Evolutionary conservation across 2,329 filamentous ascomycete genomes (phyloP).

Genomic region (Colletotrichum tofieldiae): DNA sequence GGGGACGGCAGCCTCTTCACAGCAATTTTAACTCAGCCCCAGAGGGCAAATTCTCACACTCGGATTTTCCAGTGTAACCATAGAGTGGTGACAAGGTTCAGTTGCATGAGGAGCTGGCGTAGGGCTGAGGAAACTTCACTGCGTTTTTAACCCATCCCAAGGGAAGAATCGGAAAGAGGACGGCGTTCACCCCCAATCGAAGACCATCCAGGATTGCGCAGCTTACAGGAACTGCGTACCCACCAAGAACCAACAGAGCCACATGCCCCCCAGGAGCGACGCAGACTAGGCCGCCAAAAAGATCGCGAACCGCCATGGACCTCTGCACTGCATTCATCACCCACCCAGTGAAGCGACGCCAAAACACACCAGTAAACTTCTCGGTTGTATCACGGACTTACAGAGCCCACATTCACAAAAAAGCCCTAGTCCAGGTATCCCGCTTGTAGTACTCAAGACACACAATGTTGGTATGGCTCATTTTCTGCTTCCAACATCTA

Average conservation of each 20-base stretch:
- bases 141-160: not conserved
- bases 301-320: too few relatives aligned
- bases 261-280: too few relatives aligned
- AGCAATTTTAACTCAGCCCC: not conserved
- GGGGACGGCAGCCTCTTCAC: too few relatives aligned
- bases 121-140: constrained; percentile 1
- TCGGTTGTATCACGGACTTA: constrained; percentile 5
- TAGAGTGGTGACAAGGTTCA: too few relatives aligned
- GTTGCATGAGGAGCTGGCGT: not conserved
- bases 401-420: constrained; percentile 18
- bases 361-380: too few relatives aligned
- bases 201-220: too few relatives aligned
- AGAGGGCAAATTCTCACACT: not conserved
- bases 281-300: too few relatives aligned
- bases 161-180: not conserved
- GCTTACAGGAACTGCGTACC: not conserved
- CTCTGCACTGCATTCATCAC: too few relatives aligned
- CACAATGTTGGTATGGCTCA: not conserved
- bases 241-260: too few relatives aligned
- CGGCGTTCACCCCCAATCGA: too few relatives aligned
- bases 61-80: too few relatives aligned
- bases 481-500: not conserved
- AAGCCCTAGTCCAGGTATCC: not conserved
- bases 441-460: constrained; percentile 18
- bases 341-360: too few relatives aligned